Percentiles rank a stretch among this genome's conserved stretches.
Evolutionary conservation across 164 flowering plant species (phyloP).

Genomic region (Litsea cubeba): DNA sequence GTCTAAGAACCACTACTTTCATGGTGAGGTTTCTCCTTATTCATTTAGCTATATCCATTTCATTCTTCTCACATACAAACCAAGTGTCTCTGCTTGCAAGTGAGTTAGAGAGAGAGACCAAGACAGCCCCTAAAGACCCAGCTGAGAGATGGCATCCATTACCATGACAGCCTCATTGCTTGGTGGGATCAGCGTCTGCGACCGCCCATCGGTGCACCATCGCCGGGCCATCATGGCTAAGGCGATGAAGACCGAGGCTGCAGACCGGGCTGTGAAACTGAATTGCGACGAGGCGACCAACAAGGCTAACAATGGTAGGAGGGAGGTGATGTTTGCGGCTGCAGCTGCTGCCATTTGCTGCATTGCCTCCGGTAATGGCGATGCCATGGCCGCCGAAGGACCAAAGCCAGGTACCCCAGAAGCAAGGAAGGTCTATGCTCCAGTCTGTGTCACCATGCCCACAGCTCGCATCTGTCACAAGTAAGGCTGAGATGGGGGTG

Average conservation of each 20-base stretch:
- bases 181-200: conserved; percentile 24
- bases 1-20: no score
- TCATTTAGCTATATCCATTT: no score
- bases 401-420: conserved; percentile 55
- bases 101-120: no score
- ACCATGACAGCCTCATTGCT: conserved; percentile 59
- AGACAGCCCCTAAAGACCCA: no score
- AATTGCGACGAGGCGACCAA: conserved; percentile 15
- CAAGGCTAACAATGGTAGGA: conserved; percentile 43
- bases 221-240: conserved; percentile 31
- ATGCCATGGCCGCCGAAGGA: conserved; percentile 45
- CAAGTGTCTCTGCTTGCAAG: no score
- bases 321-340: conserved; percentile 67
- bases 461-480: conserved; percentile 79
- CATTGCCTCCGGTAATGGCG: conserved; percentile 21
- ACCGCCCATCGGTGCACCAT: conserved; percentile 11
- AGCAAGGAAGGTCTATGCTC: conserved; percentile 72
- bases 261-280: conserved; percentile 12
- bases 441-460: conserved; percentile 76
- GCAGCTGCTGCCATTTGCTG: conserved; percentile 58
- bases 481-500: conserved; percentile 15
- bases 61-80: no score
- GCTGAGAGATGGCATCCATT: conserved; percentile 52
- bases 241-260: conserved; percentile 26
- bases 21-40: no score